These are phyloP conservation scores for Tolypocladium endophyticum DNA, from an alignment of 2,329 filamentous ascomycete genomes.

Conservation along the genomic window DNA sequence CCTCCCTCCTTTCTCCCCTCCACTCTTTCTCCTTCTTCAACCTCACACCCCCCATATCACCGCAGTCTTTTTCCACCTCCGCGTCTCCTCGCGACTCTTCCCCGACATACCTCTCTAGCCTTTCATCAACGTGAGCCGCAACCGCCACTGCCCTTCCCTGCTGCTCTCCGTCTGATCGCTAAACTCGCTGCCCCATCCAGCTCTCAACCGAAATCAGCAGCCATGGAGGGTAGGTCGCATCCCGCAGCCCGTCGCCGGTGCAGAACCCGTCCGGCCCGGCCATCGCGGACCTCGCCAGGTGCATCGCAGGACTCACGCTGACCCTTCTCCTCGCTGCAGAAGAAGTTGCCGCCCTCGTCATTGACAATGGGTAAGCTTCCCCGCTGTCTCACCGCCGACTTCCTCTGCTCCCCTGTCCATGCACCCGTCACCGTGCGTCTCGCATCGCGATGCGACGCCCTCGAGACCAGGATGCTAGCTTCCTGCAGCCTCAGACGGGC, in stretches of 20 bases:
- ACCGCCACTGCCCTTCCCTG: neutral
- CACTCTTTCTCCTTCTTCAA: slow-evolving; percentile 22
- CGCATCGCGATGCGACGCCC: neutral
- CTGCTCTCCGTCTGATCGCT: slow-evolving; percentile 11
- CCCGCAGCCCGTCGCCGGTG: neutral
- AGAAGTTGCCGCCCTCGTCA: slow-evolving; percentile 99
- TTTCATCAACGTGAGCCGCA: slow-evolving; percentile 7
- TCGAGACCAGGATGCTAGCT: neutral
- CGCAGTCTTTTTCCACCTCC: slow-evolving; percentile 6
- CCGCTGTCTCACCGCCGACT: slow-evolving; percentile 23
- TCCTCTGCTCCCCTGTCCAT: slow-evolving; percentile 11
- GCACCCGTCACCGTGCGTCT: slow-evolving; percentile 3
- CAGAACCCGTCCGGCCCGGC: neutral
- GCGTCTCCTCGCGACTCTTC: slow-evolving; percentile 9
- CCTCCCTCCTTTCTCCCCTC: slow-evolving; percentile 20
- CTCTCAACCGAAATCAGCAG: slow-evolving; percentile 34
- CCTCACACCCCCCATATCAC: slow-evolving; percentile 11
- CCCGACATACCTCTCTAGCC: slow-evolving; percentile 7
- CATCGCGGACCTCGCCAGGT: neutral
- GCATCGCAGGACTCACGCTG: slow-evolving; percentile 22
- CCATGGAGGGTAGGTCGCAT: slow-evolving; percentile 43
- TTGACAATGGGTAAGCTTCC: slow-evolving; percentile 99
- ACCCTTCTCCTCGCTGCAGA: slow-evolving; percentile 51
- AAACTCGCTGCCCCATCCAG: slow-evolving; percentile 11
- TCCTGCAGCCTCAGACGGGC: neutral